Evolutionary conservation across 2,329 filamentous ascomycete genomes (phyloP).

Genomic region (Lasiodiplodia gonubiensis): DNA sequence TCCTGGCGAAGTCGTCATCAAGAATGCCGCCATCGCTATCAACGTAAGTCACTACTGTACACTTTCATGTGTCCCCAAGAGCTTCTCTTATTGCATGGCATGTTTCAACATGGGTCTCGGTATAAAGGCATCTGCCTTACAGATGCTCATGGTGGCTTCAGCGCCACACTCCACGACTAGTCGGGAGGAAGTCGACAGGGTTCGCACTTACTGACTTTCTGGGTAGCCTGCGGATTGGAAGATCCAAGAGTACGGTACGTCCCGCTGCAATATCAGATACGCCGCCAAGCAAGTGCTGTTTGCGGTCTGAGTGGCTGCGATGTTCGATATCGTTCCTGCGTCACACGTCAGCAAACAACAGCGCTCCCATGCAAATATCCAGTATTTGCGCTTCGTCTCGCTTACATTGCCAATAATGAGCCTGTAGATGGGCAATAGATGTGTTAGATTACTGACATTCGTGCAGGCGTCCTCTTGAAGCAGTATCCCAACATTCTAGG

Average conservation of each 20-base stretch:
- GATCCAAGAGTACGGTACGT: slow-evolving; percentile 14
- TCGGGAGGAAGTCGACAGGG: neutral
- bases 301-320: neutral
- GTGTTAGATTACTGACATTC: neutral
- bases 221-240: slow-evolving; percentile 19
- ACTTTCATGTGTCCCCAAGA: neutral
- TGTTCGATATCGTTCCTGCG: slow-evolving; percentile 4
- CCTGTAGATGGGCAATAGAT: neutral
- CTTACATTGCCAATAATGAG: neutral
- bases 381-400: neutral
- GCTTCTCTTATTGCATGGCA: neutral
- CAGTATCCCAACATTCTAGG: slow-evolving; percentile 45
- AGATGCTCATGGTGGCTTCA: neutral
- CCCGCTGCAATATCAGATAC: neutral
- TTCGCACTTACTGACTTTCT: neutral
- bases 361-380: neutral
- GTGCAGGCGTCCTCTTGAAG: neutral
- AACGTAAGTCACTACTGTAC: slow-evolving; percentile 31
- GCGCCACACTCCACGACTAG: neutral
- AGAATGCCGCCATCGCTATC: slow-evolving; percentile 42
- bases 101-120: neutral
- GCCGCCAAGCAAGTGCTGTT: too few relatives aligned
- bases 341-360: slow-evolving; percentile 6
- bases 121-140: neutral
- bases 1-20: slow-evolving; percentile 42